Evolutionary conservation across 2,329 filamentous ascomycete genomes (phyloP), one percentile per base, ranked within the genome.

Genomic region (Alternaria atra): DNA sequence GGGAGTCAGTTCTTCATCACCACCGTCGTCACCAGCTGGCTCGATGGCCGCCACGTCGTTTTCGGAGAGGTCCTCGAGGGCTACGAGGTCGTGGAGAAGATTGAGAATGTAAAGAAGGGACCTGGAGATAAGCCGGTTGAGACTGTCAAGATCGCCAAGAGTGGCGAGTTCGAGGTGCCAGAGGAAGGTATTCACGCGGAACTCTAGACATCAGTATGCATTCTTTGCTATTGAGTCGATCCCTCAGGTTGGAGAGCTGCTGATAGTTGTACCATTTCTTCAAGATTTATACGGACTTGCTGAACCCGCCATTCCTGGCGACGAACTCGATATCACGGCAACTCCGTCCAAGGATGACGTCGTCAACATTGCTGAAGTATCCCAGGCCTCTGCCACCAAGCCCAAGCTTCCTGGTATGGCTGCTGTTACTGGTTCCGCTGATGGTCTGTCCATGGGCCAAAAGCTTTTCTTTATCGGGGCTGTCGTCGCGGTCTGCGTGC

Each of bases 161-260:
- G 90, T 82, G 92, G 92, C 80, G 91, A 94, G 85, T 84, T 95
- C 73, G 86, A 90, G 80, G 90, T 94, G 69, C 90, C 91, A 79
- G 84, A 88, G 85, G 92, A 95, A 95, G 92, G 92, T 95, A 94
- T 93, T 85, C 91, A 93, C 83, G 87, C 90, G 83, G 92, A 95
- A 84, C 91, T 95, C 82, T 95, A 90, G 87, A 84, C 82, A 58
- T 52, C 55, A 61, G 59, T 61, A 61, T 25, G 55, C 59, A 63
- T 44, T 50, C 52, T 48, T 60, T 57, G 53, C 58, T 61, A 58
- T 61, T 61, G 58, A 20, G 58, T 61, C 58, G 52, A 52, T 40
- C 42, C 54, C 47, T 48, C 73, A 66, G 68, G 75, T 73, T 73
- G 74, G 75, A 75, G 73, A 77, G 73, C 71, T 72, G 77, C 80